phyloP scores from a whole-genome alignment of 139 green algal species.

The Gonium pectorale region DNA sequence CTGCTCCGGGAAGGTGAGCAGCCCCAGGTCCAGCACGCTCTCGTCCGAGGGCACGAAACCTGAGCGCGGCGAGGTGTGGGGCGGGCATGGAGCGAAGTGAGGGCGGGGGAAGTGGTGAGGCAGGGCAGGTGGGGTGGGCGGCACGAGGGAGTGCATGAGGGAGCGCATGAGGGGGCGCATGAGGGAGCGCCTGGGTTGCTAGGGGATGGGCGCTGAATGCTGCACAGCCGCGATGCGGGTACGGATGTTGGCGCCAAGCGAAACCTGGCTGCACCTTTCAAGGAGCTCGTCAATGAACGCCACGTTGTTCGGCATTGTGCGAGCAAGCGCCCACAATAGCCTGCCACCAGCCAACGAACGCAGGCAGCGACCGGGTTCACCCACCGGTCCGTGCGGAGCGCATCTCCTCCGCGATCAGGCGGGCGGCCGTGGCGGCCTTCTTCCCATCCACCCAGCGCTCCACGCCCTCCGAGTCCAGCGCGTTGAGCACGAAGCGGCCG shows the following conservation, averaged over 20 bases:
- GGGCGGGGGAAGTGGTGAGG: background rate
- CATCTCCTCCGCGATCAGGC: conserved; percentile 44
- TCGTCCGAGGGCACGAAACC: conserved; percentile 40
- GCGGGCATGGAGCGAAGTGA: background rate
- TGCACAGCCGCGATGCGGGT: too few relatives aligned
- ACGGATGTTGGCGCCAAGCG: too few relatives aligned
- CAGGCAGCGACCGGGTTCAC: too few relatives aligned
- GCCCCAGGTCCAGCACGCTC: conserved; percentile 41
- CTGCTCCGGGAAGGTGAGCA: conserved; percentile 29
- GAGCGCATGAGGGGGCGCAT: too few relatives aligned
- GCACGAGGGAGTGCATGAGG: too few relatives aligned
- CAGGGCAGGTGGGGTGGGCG: background rate
- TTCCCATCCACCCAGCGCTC: conserved; percentile 48
- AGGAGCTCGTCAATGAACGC: too few relatives aligned
- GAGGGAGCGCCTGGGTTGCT: too few relatives aligned
- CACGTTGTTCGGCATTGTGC: too few relatives aligned
- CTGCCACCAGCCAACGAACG: too few relatives aligned
- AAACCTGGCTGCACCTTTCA: too few relatives aligned
- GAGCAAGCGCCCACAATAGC: too few relatives aligned
- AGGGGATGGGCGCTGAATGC: too few relatives aligned
- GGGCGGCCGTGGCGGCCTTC: conserved; percentile 30
- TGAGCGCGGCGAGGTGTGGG: background rate
- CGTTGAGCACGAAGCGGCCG: conserved; percentile 44
- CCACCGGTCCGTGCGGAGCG: conserved; percentile 31
- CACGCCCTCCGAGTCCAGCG: conserved; percentile 58